Percentiles rank a stretch among this genome's conserved stretches.
Evolutionary conservation across 805 yeast genomes (phyloP).

Genomic region (Suhomyces vadensis): DNA sequence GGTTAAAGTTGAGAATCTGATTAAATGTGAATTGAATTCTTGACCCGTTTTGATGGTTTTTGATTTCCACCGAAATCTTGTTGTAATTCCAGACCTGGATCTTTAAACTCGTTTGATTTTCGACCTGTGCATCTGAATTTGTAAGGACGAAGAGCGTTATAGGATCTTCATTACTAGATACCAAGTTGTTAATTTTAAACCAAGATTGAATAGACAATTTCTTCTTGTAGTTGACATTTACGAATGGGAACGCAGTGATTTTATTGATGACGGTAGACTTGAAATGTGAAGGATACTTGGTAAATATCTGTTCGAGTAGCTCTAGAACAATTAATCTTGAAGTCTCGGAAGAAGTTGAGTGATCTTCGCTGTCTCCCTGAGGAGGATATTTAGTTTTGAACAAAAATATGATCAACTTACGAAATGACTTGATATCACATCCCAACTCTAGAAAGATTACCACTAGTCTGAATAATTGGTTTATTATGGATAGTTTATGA

Average conservation of each 20-base stretch:
- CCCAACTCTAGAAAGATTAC: constrained; percentile 36
- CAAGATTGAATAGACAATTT: constrained; percentile 41
- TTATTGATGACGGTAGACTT: constrained; percentile 29
- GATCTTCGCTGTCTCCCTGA: background rate
- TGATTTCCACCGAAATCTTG: constrained; percentile 33
- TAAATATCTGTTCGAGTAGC: constrained; percentile 22
- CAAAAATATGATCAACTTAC: constrained; percentile 20
- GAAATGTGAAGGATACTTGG: constrained; percentile 28
- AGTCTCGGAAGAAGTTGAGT: constrained; percentile 1
- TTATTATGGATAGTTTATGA: constrained; percentile 14
- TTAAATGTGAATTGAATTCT: constrained; percentile 36
- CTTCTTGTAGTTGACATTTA: constrained; percentile 15
- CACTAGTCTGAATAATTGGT: constrained; percentile 25
- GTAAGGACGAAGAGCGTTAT: constrained; percentile 28
- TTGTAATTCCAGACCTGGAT: constrained; percentile 29
- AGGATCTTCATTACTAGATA: constrained; percentile 12
- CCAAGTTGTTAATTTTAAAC: constrained; percentile 31
- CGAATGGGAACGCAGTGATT: constrained; percentile 24
- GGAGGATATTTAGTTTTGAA: background rate
- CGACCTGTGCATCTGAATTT: constrained; percentile 20
- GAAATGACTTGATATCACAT: constrained; percentile 24
- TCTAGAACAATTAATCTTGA: constrained; percentile 21
- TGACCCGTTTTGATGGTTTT: constrained; percentile 24
- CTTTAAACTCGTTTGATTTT: constrained; percentile 24
- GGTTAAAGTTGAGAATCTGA: constrained; percentile 20